Evolutionary conservation across 1,139 yeast species (phyloP).

Genomic region (Zygosaccharomyces pseudobailii): DNA sequence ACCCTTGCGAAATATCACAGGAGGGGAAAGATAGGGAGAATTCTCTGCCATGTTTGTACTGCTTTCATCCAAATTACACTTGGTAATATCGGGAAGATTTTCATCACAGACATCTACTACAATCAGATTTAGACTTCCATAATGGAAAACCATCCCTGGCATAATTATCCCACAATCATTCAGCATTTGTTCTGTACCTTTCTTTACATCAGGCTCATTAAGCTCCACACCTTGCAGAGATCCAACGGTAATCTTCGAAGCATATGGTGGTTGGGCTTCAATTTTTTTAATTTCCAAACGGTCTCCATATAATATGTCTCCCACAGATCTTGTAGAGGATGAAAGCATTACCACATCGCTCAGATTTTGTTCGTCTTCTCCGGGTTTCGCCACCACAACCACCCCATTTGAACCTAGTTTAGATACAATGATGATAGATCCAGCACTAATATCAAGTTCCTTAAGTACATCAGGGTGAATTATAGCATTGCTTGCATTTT

Average conservation of each 20-base stretch:
- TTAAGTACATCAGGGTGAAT: conserved; percentile 51
- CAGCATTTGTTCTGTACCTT: conserved; percentile 38
- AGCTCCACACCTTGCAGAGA: conserved; percentile 25
- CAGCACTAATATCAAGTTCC: conserved; percentile 49
- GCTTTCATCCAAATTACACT: conserved; percentile 22
- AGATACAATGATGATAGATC: conserved; percentile 49
- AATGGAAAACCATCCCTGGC: conserved; percentile 46
- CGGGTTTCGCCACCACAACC: conserved; percentile 41
- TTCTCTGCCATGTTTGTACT: conserved; percentile 7
- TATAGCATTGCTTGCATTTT: conserved; percentile 40
- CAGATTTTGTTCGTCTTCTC: conserved; percentile 38
- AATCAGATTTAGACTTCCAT: conserved; percentile 21
- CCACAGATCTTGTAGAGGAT: conserved; percentile 44
- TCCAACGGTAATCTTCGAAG: conserved; percentile 36
- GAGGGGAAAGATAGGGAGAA: conserved; percentile 40
- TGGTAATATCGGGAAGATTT: conserved; percentile 35
- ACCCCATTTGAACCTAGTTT: conserved; percentile 49
- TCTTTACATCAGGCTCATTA: conserved; percentile 21
- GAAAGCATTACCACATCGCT: conserved; percentile 53
- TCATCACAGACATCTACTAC: conserved; percentile 31
- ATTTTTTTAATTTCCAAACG: conserved; percentile 50
- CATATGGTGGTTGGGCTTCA: conserved; percentile 48
- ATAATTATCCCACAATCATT: conserved; percentile 50
- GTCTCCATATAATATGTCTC: conserved; percentile 69
- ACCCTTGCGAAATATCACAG: conserved; percentile 42